phyloP scores from a whole-genome alignment of 1,284 basidiomycete species.

The Pterulicium gracile region DNA sequence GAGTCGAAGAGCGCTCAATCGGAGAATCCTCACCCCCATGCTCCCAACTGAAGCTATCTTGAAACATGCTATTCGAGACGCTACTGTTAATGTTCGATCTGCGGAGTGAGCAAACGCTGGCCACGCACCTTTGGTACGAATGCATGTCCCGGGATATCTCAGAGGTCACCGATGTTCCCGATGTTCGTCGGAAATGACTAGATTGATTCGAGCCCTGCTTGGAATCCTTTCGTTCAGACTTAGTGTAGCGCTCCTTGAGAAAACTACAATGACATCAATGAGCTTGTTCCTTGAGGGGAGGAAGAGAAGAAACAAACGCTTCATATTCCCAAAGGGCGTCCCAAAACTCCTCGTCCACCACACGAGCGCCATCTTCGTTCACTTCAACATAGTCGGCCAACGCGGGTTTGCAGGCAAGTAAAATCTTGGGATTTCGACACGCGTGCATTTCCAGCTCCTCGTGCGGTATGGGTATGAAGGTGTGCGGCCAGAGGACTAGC shows the following conservation, averaged over 20 bases:
- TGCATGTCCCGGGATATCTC: neutral
- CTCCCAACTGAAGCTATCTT: neutral
- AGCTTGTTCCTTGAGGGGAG: neutral
- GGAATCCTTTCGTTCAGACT: no score
- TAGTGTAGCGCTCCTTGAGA: neutral
- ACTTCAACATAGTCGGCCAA: conserved; percentile 2
- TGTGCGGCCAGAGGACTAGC: neutral
- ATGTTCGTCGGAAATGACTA: neutral
- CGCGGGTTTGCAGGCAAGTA: neutral
- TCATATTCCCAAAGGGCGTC: neutral
- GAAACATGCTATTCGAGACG: neutral
- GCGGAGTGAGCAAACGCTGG: no score
- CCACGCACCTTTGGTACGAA: neutral
- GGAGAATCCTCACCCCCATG: neutral
- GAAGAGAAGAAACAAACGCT: neutral
- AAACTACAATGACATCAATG: neutral
- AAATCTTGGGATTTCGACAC: neutral
- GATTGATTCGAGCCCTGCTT: neutral
- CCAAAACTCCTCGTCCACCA: neutral
- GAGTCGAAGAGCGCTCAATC: neutral
- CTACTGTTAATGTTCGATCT: neutral
- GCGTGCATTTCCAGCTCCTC: neutral
- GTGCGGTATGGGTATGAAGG: neutral
- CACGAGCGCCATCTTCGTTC: neutral
- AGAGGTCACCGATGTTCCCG: neutral